These are phyloP conservation scores for Irpex sp. DNA, from an alignment of 1,284 basidiomycete genomes.

Conservation along the genomic window DNA sequence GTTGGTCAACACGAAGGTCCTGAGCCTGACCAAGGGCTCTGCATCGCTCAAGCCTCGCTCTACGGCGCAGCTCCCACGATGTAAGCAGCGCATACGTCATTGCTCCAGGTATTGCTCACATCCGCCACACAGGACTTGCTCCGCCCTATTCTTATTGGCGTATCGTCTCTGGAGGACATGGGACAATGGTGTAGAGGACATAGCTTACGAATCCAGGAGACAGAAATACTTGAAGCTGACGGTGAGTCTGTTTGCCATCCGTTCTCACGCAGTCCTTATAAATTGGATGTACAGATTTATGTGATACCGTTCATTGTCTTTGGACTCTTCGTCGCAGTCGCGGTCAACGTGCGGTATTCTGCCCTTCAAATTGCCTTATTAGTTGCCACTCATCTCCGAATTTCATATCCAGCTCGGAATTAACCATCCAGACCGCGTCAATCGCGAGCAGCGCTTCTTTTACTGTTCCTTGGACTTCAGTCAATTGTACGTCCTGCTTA, in stretches of 20 bases:
- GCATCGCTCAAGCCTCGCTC: conserved; percentile 41
- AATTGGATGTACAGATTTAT: conserved; percentile 7
- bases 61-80: conserved; percentile 42
- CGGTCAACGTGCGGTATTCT: conserved; percentile 16
- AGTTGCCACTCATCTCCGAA: neutral
- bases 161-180: conserved; percentile 18
- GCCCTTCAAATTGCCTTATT: neutral
- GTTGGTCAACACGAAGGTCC: conserved; percentile 34
- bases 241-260: conserved; percentile 6
- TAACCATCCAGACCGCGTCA: conserved; percentile 21
- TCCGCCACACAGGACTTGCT: conserved; percentile 1
- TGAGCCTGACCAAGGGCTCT: conserved; percentile 37
- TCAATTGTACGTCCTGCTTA: conserved; percentile 16
- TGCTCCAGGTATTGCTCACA: neutral
- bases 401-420: conserved; percentile 15
- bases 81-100: conserved; percentile 25
- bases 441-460: conserved; percentile 19
- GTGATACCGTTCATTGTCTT: conserved; percentile 20
- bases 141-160: conserved; percentile 13
- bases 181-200: conserved; percentile 5
- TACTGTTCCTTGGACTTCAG: conserved; percentile 24
- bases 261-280: neutral
- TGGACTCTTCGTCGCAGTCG: conserved; percentile 20
- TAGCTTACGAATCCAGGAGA: neutral
- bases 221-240: conserved; percentile 6